phyloP scores from a whole-genome alignment of 495 filamentous ascomycete genomes.

The Coniosporium apollinis region DNA sequence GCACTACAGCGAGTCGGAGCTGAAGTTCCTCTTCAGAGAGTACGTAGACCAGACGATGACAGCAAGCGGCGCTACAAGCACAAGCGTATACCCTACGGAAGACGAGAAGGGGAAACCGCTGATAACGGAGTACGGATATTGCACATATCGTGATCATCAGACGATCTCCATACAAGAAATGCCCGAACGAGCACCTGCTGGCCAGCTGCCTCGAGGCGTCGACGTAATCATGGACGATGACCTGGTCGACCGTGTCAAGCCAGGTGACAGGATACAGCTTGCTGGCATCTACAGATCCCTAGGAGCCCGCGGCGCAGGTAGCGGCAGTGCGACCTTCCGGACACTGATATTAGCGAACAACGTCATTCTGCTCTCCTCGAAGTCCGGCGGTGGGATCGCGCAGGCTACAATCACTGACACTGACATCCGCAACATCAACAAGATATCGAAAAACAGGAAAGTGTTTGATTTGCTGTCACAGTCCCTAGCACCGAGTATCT shows the following conservation, averaged over 20 bases:
- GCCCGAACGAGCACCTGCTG: slow-evolving; percentile 91
- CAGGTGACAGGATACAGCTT: slow-evolving; percentile 88
- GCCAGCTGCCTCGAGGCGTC: slow-evolving; percentile 90
- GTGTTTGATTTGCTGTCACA: slow-evolving; percentile 89
- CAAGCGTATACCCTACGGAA: slow-evolving; percentile 86
- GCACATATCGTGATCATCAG: slow-evolving; percentile 91
- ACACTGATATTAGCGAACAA: slow-evolving; percentile 91
- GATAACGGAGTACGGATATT: slow-evolving; percentile 89
- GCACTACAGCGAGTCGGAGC: slow-evolving; percentile 75
- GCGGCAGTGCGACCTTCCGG: slow-evolving; percentile 78
- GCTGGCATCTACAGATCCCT: slow-evolving; percentile 88
- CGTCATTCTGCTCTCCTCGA: slow-evolving; percentile 84
- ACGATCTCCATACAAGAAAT: slow-evolving; percentile 99
- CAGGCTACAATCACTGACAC: slow-evolving; percentile 90
- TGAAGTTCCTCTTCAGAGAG: slow-evolving; percentile 66
- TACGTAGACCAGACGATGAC: slow-evolving; percentile 96
- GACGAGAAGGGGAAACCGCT: slow-evolving; percentile 73
- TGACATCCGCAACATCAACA: slow-evolving; percentile 97
- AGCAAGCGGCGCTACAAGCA: slow-evolving; percentile 65
- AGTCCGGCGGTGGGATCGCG: slow-evolving; percentile 86
- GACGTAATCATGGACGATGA: slow-evolving; percentile 97
- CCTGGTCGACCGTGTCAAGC: slow-evolving; percentile 85
- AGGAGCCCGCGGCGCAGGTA: slow-evolving; percentile 79
- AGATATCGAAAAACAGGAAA: slow-evolving; percentile 86
- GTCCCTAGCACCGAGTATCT: slow-evolving; percentile 94